Conservation (phyloP, 1,139 yeast species). For the Saccharomyces uvarum region DNA sequence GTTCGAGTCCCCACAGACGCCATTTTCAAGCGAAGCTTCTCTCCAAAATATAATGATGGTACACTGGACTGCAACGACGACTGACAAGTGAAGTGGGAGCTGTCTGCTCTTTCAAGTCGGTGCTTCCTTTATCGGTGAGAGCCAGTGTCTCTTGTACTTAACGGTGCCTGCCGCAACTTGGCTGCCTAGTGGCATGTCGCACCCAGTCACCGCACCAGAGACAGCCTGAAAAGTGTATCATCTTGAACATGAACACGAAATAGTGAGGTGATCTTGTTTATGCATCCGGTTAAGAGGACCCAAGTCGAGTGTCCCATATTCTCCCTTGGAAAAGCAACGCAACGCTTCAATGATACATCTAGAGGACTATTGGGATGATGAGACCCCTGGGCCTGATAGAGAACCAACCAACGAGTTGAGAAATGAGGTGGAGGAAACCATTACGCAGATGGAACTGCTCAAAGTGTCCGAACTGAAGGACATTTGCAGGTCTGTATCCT, state of each 20-base stretch:
- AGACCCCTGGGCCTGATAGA: background rate
- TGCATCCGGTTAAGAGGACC: background rate
- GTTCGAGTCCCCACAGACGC: constrained; percentile 2
- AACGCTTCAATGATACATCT: background rate
- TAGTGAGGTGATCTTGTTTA: background rate
- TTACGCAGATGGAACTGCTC: constrained; percentile 20
- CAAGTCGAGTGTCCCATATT: background rate
- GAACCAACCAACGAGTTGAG: constrained; percentile 11
- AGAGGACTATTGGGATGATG: background rate
- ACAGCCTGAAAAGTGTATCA: background rate
- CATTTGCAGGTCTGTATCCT: constrained; percentile 40
- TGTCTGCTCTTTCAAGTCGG: background rate
- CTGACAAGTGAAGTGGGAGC: background rate
- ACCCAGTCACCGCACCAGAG: background rate
- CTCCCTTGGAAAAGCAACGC: background rate
- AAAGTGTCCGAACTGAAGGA: constrained; percentile 37
- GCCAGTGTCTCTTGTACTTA: background rate
- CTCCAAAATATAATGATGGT: background rate
- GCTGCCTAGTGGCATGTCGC: background rate
- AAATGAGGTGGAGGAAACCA: constrained; percentile 23
- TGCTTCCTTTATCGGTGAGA: background rate
- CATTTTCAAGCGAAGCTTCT: background rate
- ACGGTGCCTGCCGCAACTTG: background rate
- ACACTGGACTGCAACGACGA: background rate
- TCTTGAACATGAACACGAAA: background rate